Conservation (phyloP, 2,329 filamentous ascomycete genomes). For the Phialemoniopsis sp. region DNA sequence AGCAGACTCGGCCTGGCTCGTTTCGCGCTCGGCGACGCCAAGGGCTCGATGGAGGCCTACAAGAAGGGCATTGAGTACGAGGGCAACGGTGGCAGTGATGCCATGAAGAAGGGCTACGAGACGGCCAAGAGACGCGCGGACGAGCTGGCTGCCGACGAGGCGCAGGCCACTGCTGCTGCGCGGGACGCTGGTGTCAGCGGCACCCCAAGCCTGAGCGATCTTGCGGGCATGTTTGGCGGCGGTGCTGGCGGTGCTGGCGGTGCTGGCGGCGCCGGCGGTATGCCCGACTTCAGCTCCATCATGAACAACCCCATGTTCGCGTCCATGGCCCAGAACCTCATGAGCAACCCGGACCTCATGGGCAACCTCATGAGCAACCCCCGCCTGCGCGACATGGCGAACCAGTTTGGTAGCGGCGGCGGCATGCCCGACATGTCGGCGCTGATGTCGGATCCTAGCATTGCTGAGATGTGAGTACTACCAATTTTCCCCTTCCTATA, state of each 20-base stretch:
- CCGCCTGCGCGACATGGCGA: constrained; percentile 79
- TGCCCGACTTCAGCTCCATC: constrained; percentile 82
- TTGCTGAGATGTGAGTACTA: constrained; percentile 82
- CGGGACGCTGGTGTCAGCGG: constrained; percentile 47
- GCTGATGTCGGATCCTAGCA: constrained; percentile 87
- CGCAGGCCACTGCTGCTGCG: constrained; percentile 29
- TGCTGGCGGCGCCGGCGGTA: constrained; percentile 65
- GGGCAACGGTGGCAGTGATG: constrained; percentile 88
- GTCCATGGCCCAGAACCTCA: constrained; percentile 93
- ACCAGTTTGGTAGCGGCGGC: constrained; percentile 69
- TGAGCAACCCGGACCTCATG: constrained; percentile 95
- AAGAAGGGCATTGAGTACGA: constrained; percentile 88
- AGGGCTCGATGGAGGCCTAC: constrained; percentile 93
- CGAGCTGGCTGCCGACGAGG: constrained; percentile 62
- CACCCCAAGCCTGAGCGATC: constrained; percentile 66
- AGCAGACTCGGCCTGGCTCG: constrained; percentile 85
- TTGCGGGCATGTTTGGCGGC: constrained; percentile 70
- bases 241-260: constrained; percentile 49
- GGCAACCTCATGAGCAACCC: constrained; percentile 93
- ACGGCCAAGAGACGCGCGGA: constrained; percentile 86
- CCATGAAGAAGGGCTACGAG: constrained; percentile 96
- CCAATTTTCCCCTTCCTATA: background rate
- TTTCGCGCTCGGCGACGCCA: constrained; percentile 86
- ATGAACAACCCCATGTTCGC: constrained; percentile 99
- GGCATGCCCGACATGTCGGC: constrained; percentile 85